A percentile compares a stretch with the other conserved stretches of the same genome.
These are phyloP conservation scores for Bolboschoenoplectus hybrid DNA, from an alignment of 202 grass and related monocot genomes.

Conservation along the genomic window DNA sequence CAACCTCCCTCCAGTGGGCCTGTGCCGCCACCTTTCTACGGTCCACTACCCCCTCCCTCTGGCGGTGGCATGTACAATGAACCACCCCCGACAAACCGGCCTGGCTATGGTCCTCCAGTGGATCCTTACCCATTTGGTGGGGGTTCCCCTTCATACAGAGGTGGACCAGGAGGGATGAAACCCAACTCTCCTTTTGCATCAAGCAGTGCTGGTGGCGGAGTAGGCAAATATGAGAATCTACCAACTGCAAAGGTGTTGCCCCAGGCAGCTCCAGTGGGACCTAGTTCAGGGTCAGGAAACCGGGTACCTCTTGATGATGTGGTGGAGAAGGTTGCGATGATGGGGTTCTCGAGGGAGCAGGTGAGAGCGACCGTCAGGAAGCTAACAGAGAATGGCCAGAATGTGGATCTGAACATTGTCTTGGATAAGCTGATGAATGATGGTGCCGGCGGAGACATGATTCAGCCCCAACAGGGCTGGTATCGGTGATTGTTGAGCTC, in stretches of 20 bases:
- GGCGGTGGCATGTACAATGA: conserved; percentile 47
- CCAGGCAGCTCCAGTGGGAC: conserved; percentile 51
- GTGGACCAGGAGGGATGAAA: conserved; percentile 51
- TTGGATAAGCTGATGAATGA: conserved; percentile 94
- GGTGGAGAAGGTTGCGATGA: conserved; percentile 83
- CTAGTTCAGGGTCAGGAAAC: conserved; percentile 44
- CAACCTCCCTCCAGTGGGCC: conserved; percentile 37
- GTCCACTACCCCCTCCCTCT: conserved; percentile 44
- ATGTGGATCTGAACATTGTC: conserved; percentile 88
- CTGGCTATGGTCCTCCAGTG: conserved; percentile 59
- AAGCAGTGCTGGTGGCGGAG: conserved; percentile 28
- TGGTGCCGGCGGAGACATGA: conserved; percentile 39
- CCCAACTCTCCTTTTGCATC: conserved; percentile 47
- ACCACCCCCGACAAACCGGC: conserved; percentile 43
- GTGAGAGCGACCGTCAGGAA: conserved; percentile 75
- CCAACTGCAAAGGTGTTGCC: conserved; percentile 75
- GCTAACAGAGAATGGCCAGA: conserved; percentile 85
- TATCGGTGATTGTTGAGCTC: conserved; percentile 45
- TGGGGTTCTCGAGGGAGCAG: conserved; percentile 96
- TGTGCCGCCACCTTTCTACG: conserved; percentile 55
- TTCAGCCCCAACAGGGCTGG: conserved; percentile 74
- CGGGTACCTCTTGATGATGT: conserved; percentile 75
- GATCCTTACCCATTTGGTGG: conserved; percentile 60
- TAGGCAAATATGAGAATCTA: conserved; percentile 53
- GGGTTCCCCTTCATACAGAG: conserved; percentile 64